Conservation (phyloP, 1,284 basidiomycete genomes). For the Cryptococcus sp. region DNA sequence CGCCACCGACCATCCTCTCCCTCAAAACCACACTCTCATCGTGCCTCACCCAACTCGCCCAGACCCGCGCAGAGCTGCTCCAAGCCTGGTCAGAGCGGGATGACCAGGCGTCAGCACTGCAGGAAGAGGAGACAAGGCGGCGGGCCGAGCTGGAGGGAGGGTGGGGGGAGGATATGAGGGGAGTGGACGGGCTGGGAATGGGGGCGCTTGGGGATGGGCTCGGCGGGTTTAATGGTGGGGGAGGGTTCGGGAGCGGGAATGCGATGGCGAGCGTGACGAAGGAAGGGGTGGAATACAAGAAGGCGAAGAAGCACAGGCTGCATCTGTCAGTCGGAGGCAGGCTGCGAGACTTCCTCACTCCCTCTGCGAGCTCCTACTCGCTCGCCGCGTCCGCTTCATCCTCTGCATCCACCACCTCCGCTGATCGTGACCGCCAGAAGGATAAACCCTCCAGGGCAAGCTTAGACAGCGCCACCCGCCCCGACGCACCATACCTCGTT, state of each 20-base stretch:
- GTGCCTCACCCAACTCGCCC: slow-evolving; percentile 32
- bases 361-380: slow-evolving; percentile 24
- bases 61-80: slow-evolving; percentile 31
- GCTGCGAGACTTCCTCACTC: slow-evolving; percentile 36
- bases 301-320: slow-evolving; percentile 37
- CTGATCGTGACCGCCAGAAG: no score
- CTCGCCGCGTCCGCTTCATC: slow-evolving; percentile 10
- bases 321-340: slow-evolving; percentile 37
- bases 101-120: slow-evolving; percentile 31
- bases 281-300: slow-evolving; percentile 26
- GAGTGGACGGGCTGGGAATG: not conserved
- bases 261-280: slow-evolving; percentile 17
- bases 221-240: not conserved
- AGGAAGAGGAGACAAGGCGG: slow-evolving; percentile 21
- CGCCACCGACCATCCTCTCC: slow-evolving; percentile 8
- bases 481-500: not conserved
- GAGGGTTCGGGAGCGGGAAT: slow-evolving; percentile 1
- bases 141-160: slow-evolving; percentile 11
- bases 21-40: slow-evolving; percentile 30
- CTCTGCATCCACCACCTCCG: slow-evolving; percentile 7
- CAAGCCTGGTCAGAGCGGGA: slow-evolving; percentile 38
- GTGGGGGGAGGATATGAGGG: slow-evolving; percentile 3
- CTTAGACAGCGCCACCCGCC: slow-evolving; percentile 2
- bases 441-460: slow-evolving; percentile 11
- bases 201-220: not conserved